Base-by-base conservation (phyloP, 208 protist species). In the Phytomonas serpens region DNA sequence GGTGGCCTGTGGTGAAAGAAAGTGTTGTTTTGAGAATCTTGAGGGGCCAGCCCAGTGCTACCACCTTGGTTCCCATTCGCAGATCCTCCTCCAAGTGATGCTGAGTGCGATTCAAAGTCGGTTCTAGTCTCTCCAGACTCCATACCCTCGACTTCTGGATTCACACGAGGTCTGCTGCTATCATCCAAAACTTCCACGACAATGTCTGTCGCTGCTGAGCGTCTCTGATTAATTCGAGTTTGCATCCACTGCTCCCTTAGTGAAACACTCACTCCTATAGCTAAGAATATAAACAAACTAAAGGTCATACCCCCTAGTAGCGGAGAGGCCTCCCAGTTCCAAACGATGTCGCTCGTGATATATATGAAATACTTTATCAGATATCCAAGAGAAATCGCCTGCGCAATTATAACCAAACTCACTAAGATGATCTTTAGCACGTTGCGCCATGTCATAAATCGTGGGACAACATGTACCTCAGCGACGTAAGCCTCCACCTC, bases 271-370 rank as follows among this genome's bases (percentile, higher is more conserved):
- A 72, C 27, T 6, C 30, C 57, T 61, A 79, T 69, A 6, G 51
- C 47, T 23, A 77, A 40, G 29, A 72, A 71, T 2, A 82, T 68
- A 61, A 82, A 77, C 40, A 80, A 29, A 3, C 71, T 51, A 57
- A 83, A 84, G 47, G 85, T 19, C 4, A 89, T 42, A 23, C 76
- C 79, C 27, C 88, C 88, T 19, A 87, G 61, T 27, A 86, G 72
- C n/a, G 85, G 86, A 30, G 86, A 86, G 1, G 77, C 76, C 75
- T 94, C 88, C 85, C 88, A 91, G 69, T 80, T 92, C 86, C 88
- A 94, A 36, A 72, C 84, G 31, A 89, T 64, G 42, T 61, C 73
- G 61, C 77, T 88, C 2, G 84, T 89, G 36, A 68, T 52, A 74
- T 92, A 94, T 11, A 90, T 65, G 42, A 88, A 81, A 65, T 79